Evolutionary conservation across 2,329 filamentous ascomycete species (phyloP).

Genomic region (Colletotrichum sp.): DNA sequence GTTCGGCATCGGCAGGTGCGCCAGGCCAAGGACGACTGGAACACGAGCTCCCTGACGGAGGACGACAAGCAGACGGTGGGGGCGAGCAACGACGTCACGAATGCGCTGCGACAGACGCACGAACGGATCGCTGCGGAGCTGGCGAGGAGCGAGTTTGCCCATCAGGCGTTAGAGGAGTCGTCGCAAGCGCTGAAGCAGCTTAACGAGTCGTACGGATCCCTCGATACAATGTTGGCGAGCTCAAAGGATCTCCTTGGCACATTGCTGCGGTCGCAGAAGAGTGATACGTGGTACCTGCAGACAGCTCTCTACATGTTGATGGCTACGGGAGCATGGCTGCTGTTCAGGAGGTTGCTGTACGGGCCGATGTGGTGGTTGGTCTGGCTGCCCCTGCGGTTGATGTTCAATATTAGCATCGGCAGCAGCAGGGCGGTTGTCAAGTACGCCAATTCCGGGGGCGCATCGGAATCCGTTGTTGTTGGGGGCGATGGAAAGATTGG

Average conservation of each 20-base stretch:
- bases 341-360: constrained; percentile 85
- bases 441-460: constrained; percentile 24
- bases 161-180: constrained; percentile 84
- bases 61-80: constrained; percentile 76
- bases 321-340: constrained; percentile 79
- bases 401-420: constrained; percentile 63
- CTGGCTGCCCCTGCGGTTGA: constrained; percentile 76
- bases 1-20: constrained; percentile 31
- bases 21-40: constrained; percentile 20
- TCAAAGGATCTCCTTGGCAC: constrained; percentile 78
- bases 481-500: constrained; percentile 29
- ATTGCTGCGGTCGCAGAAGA: constrained; percentile 87
- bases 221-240: constrained; percentile 77
- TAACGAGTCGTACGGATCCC: constrained; percentile 77
- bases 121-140: constrained; percentile 86
- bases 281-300: constrained; percentile 96
- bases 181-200: constrained; percentile 82
- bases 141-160: constrained; percentile 84
- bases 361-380: constrained; percentile 90
- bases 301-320: constrained; percentile 84
- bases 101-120: constrained; percentile 83
- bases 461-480: constrained; percentile 25
- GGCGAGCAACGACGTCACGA: constrained; percentile 83
- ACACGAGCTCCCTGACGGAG: constrained; percentile 50
- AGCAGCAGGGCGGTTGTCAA: constrained; percentile 57